Evolutionary conservation across 441 rosid genomes (phyloP), one percentile per base, ranked within the genome.

Genomic region (Viola pubescens): DNA sequence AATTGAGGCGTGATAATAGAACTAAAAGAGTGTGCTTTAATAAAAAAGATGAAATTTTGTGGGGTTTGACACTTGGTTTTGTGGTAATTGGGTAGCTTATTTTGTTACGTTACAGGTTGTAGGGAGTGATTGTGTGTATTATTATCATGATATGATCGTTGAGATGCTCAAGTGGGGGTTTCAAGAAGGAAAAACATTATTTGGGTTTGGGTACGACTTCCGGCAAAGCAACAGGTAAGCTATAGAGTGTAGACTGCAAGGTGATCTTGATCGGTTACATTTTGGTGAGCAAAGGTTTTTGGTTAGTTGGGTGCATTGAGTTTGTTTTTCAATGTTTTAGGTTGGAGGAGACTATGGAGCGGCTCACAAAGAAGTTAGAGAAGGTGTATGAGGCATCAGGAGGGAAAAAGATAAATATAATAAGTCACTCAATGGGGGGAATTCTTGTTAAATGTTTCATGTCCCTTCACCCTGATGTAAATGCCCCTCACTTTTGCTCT

Each of bases 361-460:
- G 53, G 6, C 76, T 94, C 67, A 87, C 98, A 51, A 76, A 68
- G 14, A 88, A 81, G 68, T 70, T 94, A 70, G 86, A 92, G 72
- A 57, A 78, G 0, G 78, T 84, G 26, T 88, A 86, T 70, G 73
- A 78, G 56, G 96, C 87, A 41, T 85, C 97, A 8, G 98, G 98
- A 59, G 95, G 81, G 70, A 92, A 84, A 77, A 92, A 87, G 85
- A 87, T 92, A 61, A 92, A 77, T 69, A 54, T 92, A 50, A 83
- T 89, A 12, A 86, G 86, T 77, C 98, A 92, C 77, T 92, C 97
- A 14, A 92, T 92, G 98, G 98, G 98, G 10, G 98, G 98, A 47
- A 75, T 92, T 57, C 75, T 89, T 38, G 85, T 89, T 73, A 92
- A 92, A 72, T 92, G 97, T 78, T 92, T 92, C 83, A 84, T 89